Evolutionary conservation across 1,284 basidiomycete species (phyloP).

Genomic region (Ceratobasidium sp.): DNA sequence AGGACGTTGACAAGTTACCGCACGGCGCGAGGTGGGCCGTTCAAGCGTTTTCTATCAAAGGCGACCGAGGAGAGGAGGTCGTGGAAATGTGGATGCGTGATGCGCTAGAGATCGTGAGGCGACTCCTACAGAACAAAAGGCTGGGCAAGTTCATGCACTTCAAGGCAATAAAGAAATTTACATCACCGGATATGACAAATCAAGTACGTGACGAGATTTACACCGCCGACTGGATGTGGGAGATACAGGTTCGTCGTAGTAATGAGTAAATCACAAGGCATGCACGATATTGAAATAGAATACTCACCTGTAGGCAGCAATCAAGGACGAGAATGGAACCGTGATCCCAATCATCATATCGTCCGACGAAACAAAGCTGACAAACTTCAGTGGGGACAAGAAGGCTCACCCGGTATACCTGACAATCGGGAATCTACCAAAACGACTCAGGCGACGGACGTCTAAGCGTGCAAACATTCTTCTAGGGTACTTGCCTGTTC

Average conservation of each 20-base stretch:
- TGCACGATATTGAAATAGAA: background rate
- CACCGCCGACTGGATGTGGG: conserved; percentile 35
- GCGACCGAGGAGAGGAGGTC: conserved; percentile 39
- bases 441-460: conserved; percentile 12
- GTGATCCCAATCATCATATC: conserved; percentile 24
- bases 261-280: too few species aligned
- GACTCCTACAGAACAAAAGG: conserved; percentile 41
- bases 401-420: conserved; percentile 42
- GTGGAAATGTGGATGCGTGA: conserved; percentile 49
- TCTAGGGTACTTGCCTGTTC: conserved; percentile 36
- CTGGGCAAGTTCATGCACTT: background rate
- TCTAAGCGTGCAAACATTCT: conserved; percentile 34
- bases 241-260: conserved; percentile 29
- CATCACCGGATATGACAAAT: background rate
- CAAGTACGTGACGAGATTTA: conserved; percentile 16
- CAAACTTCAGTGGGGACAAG: conserved; percentile 36
- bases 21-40: conserved; percentile 5
- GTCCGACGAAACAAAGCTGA: conserved; percentile 40
- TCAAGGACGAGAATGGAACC: conserved; percentile 13
- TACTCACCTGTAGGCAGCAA: background rate
- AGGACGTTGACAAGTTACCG: conserved; percentile 22
- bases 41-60: conserved; percentile 39
- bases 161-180: conserved; percentile 1
- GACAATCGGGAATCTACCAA: conserved; percentile 40
- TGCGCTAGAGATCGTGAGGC: conserved; percentile 48